phyloP scores from a whole-genome alignment of 2,329 filamentous ascomycete species.

The Phialemoniopsis sp. region DNA sequence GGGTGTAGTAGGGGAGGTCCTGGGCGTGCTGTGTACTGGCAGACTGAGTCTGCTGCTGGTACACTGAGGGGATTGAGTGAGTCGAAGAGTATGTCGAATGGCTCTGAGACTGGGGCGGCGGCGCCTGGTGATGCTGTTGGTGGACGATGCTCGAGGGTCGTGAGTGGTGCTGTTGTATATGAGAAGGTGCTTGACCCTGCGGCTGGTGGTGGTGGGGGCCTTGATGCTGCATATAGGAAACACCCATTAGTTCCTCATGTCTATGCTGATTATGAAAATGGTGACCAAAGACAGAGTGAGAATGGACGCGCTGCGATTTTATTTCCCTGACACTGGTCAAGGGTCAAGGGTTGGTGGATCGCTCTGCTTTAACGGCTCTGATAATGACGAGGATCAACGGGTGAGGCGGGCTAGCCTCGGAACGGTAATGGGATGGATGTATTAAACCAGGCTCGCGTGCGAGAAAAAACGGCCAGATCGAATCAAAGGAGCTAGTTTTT shows the following conservation, averaged over 20 bases:
- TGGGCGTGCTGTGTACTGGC: constrained; percentile 57
- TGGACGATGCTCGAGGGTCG: constrained; percentile 70
- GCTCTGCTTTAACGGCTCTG: constrained; percentile 11
- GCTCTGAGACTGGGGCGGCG: constrained; percentile 55
- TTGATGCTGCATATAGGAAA: constrained; percentile 68
- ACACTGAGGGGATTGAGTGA: constrained; percentile 62
- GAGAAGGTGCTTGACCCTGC: constrained; percentile 65
- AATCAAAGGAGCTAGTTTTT: no score
- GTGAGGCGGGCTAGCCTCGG: constrained; percentile 43
- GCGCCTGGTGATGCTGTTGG: constrained; percentile 67
- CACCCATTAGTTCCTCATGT: constrained; percentile 47
- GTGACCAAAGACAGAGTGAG: constrained; percentile 17
- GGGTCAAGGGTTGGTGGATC: constrained; percentile 29
- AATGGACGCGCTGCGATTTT: not conserved
- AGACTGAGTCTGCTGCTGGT: constrained; percentile 62
- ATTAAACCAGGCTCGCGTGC: not conserved
- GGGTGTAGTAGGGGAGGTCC: constrained; percentile 73
- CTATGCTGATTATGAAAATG: constrained; percentile 18
- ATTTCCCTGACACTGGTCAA: constrained; percentile 25
- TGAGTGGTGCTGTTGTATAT: constrained; percentile 66
- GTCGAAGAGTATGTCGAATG: constrained; percentile 64
- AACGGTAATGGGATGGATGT: constrained; percentile 12
- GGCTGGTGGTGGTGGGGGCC: constrained; percentile 64
- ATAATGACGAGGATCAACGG: constrained; percentile 44
- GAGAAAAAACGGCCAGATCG: no score